Evolutionary conservation across 768 basidiomycete species (phyloP), one percentile per base, ranked within the genome.

Genomic region (Chalciporus pseudorubinellus): DNA sequence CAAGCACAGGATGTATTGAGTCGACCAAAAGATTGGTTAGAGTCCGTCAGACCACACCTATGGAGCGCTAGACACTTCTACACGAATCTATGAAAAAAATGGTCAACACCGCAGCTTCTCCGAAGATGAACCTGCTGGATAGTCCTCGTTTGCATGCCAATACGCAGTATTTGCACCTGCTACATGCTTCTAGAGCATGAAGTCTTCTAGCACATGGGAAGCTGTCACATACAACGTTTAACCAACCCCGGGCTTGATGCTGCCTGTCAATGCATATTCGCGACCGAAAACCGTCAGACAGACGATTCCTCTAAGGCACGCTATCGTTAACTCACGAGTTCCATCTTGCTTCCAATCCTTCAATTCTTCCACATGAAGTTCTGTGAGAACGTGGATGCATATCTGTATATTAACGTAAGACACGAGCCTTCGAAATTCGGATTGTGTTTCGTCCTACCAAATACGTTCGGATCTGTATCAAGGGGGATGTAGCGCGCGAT

Each of bases 391-490:
- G 5, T 38, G n/a, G 24, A 22, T 8, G 36, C n/a, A 46, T 21
- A 46, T 43, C 18, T 46, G 20, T 46, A 20, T 11, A 12, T 46
- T 61, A 24, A 64, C 62, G 56, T 64, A 58, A 64, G 44, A 10
- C 24, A 38, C 14, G 14, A 36, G n/a, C 34, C 14, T 36, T 36
- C 34, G 6, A 36, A 36, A n/a, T n/a, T 7, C 24, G 7, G 3
- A 24, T n/a, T 36, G 8, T 34, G 33, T 16, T 36, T n/a, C n/a
- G 3, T 12, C 29, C 29, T 31, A 36, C 16, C 34, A 36, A 16
- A 36, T 36, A 4, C 34, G n/a, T 36, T 8, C 34, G 34, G 34
- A 34, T 34, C 33, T 36, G 34, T 36, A n/a, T 16, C 52, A 26
- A 31, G 20, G 38, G 39, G 42, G 26, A 19, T 26, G 39, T 8